Evolutionary conservation across 192 early-diverging fungal genomes (phyloP).

Genomic region (Entomortierella lignicola): DNA sequence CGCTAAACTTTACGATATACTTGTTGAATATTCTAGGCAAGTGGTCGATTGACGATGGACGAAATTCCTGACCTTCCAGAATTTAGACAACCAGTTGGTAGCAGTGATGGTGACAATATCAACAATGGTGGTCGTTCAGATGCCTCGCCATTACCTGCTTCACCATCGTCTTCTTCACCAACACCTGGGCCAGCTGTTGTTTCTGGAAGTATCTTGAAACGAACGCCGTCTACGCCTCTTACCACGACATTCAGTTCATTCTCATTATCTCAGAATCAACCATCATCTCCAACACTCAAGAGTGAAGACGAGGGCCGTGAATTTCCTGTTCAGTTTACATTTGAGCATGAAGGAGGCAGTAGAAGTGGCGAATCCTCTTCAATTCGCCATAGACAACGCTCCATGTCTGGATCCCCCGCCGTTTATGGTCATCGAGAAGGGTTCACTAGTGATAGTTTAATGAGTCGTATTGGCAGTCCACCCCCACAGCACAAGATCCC

Average conservation of each 20-base stretch:
- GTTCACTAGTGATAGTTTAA: slow-evolving; percentile 32
- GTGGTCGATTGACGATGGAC: slow-evolving; percentile 45
- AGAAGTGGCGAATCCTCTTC: not conserved
- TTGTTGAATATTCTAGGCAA: slow-evolving; percentile 15
- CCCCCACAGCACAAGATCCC: slow-evolving; percentile 27
- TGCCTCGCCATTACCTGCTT: not conserved
- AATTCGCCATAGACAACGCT: slow-evolving; percentile 9
- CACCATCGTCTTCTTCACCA: slow-evolving; percentile 1
- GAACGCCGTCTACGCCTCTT: slow-evolving; percentile 27
- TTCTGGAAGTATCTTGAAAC: slow-evolving; percentile 14
- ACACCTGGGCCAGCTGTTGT: not conserved
- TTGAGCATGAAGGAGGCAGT: not conserved
- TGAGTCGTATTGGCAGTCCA: slow-evolving; percentile 48
- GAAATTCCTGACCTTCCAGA: slow-evolving; percentile 47
- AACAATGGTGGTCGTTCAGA: not conserved
- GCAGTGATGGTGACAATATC: not conserved
- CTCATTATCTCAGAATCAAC: slow-evolving; percentile 4
- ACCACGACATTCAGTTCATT: slow-evolving; percentile 21
- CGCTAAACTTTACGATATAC: not conserved
- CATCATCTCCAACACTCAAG: slow-evolving; percentile 9
- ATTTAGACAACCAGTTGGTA: not conserved
- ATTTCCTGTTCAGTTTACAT: slow-evolving; percentile 3
- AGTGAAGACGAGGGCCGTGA: slow-evolving; percentile 7
- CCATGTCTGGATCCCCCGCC: slow-evolving; percentile 20
- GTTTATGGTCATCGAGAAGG: slow-evolving; percentile 16